Evolutionary conservation across 1,139 yeast species (phyloP).

Genomic region (Geotrichum bryndzae): DNA sequence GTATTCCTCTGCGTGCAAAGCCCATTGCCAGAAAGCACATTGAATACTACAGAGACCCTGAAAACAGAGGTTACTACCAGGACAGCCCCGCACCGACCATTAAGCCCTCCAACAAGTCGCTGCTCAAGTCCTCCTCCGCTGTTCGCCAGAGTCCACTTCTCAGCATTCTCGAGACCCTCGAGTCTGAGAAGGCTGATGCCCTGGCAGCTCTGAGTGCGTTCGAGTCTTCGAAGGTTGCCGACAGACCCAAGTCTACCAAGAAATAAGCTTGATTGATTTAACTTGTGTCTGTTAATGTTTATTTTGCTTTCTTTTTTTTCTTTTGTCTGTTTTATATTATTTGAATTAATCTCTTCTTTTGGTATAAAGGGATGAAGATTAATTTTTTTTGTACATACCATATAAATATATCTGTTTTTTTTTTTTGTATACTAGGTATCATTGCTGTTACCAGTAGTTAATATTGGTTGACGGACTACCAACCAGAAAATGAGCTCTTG

Average conservation of each 20-base stretch:
- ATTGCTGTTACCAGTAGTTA: neutral
- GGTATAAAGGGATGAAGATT: neutral
- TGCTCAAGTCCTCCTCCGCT: conserved; percentile 18
- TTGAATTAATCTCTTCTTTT: neutral
- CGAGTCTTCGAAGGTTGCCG: conserved; percentile 7
- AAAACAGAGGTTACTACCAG: conserved; percentile 68
- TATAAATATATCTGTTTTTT: neutral
- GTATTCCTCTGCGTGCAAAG: conserved; percentile 77
- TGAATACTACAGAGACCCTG: conserved; percentile 65
- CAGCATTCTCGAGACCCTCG: conserved; percentile 26
- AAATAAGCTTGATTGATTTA: neutral
- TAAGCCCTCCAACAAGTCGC: conserved; percentile 28
- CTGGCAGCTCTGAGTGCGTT: conserved; percentile 21
- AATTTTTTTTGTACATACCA: conserved; percentile 9
- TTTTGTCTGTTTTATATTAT: neutral
- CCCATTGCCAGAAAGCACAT: conserved; percentile 82
- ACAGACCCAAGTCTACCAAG: conserved; percentile 11
- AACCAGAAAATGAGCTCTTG: conserved; percentile 27
- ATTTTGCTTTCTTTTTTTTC: neutral
- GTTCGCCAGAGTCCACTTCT: conserved; percentile 28
- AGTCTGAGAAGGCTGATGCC: conserved; percentile 22
- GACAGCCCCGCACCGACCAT: conserved; percentile 33
- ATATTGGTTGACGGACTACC: conserved; percentile 20
- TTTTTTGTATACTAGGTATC: neutral
- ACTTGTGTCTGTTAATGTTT: neutral